Evolutionary conservation across 441 rosid genomes (phyloP), one percentile per base, ranked within the genome.

Genomic region (Pelargonium australe): DNA sequence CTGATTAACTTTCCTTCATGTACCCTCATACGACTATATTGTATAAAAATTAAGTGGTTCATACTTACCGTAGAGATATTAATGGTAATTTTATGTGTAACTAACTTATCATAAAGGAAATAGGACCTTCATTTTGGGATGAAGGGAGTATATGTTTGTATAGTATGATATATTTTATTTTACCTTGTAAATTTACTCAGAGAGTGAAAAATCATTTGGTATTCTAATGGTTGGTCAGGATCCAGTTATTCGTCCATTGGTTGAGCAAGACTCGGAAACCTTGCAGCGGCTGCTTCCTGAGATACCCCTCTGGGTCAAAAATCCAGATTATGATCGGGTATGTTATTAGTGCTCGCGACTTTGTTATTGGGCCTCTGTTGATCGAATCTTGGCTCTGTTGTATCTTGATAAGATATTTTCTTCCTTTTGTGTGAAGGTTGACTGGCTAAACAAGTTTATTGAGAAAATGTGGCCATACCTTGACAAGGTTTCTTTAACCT

Each of bases 281-380:
- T 75, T 95, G 85, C 95, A 77, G 69, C 86, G 84, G 60, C 84
- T 95, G 95, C 86, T 95, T 68, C 98, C 98, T 0, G 97, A 95
- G 81, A 90, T 95, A 75, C 99, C 99, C 0, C 82, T 78, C 2
- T 95, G 98, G 98, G 96, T 95, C 60, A 95, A 95, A 73, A 90
- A 85, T 73, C 99, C 99, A 0, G 97, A 92, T 69, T 85, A 78
- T 69, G 99, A 95, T 73, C 97, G 97, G 23, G 99, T 95, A 80
- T 64, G 88, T 79, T 1, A 70, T 40, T 75, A 8, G 19, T 65
- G 34, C 12, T 60, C 40, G 9, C 47, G 28, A 44, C 68, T 61
- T 68, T 20, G 23, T 68, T 64, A 63, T 25, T 69, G 14, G 66
- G 72, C 25, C 61, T 7, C 68, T 19, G 5, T 61, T 20, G 57